Percentiles rank a stretch among this genome's conserved stretches.
phyloP scores from a whole-genome alignment of 208 protist species.

The Leptomonas seymouri region DNA sequence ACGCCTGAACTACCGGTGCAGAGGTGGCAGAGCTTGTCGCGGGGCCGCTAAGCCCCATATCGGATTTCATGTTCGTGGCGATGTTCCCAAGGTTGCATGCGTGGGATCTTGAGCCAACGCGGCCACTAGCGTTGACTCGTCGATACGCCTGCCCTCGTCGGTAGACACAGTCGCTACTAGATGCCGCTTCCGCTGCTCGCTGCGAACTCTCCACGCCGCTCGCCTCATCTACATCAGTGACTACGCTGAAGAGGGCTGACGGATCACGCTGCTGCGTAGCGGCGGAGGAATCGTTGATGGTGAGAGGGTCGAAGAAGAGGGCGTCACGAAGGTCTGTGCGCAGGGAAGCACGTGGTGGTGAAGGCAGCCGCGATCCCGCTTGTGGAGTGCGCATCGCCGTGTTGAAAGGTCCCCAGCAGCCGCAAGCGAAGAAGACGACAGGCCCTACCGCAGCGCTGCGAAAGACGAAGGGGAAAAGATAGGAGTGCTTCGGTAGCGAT shows the following conservation, averaged over 20 bases:
- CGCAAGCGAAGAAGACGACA: background rate
- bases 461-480: too few species aligned
- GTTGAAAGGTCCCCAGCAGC: background rate
- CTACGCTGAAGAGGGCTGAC: background rate
- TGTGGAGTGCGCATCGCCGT: conserved; percentile 5
- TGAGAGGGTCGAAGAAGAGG: conserved; percentile 19
- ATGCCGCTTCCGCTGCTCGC: background rate
- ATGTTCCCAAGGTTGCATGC: conserved; percentile 10
- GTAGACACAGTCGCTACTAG: background rate
- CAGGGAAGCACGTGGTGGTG: background rate
- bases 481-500: too few species aligned
- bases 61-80: background rate
- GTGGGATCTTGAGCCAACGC: background rate
- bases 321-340: background rate
- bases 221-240: background rate
- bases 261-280: background rate
- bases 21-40: background rate
- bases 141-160: conserved; percentile 3
- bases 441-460: too few species aligned
- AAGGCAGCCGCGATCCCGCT: background rate
- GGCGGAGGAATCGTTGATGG: background rate
- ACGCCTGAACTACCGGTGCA: background rate
- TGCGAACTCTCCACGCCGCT: background rate
- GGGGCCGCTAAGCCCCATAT: background rate
- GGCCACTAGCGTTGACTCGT: background rate